Percentiles rank a stretch among this genome's conserved stretches.
These are phyloP conservation scores for Lactarius pseudohatsudake DNA, from an alignment of 768 basidiomycete genomes.

Conservation along the genomic window DNA sequence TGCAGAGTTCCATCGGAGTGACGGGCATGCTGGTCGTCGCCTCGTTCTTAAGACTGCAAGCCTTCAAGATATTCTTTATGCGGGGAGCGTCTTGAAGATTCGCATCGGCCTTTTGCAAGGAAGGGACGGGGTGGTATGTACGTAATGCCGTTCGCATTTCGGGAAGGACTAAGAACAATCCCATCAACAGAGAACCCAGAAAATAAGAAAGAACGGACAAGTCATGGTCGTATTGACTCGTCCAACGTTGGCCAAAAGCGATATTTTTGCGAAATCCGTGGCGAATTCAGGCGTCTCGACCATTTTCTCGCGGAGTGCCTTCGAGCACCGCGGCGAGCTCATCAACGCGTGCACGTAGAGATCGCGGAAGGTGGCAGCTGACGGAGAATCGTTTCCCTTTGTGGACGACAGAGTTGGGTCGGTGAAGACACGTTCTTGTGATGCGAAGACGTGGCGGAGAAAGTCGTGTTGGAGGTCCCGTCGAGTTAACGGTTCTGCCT, in stretches of 20 bases:
- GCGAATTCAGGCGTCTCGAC: conserved; percentile 56
- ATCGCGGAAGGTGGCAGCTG: conserved; percentile 46
- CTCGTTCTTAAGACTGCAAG: conserved; percentile 51
- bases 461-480: conserved; percentile 65
- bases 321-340: conserved; percentile 65
- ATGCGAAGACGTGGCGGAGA: conserved; percentile 43
- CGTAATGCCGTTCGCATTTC: conserved; percentile 77
- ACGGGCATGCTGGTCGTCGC: conserved; percentile 45
- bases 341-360: conserved; percentile 48
- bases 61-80: conserved; percentile 73
- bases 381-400: conserved; percentile 26
- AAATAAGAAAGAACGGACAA: conserved; percentile 43
- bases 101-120: conserved; percentile 63
- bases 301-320: conserved; percentile 71
- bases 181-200: background rate
- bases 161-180: conserved; percentile 56
- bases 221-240: conserved; percentile 82
- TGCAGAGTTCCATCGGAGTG: conserved; percentile 57
- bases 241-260: conserved; percentile 74
- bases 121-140: conserved; percentile 77
- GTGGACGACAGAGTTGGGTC: conserved; percentile 51
- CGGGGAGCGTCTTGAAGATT: conserved; percentile 79
- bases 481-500: conserved; percentile 67
- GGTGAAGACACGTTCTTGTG: conserved; percentile 55
- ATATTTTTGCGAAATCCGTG: conserved; percentile 72